These are phyloP conservation scores for Cucumis cinereus DNA, from an alignment of 306 rosid genomes.

Conservation along the genomic window DNA sequence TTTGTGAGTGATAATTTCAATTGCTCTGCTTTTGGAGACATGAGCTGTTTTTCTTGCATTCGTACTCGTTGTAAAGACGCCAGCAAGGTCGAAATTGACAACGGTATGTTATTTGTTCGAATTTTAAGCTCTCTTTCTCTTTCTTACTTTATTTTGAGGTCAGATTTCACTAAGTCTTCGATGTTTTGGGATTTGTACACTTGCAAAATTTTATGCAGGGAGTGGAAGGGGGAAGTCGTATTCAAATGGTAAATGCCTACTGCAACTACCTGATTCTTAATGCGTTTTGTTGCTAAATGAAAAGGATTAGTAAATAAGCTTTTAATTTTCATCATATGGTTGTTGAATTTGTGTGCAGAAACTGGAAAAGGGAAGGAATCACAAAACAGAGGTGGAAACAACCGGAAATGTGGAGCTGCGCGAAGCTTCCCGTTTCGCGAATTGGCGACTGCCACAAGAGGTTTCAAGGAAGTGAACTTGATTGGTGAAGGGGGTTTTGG, in stretches of 20 bases:
- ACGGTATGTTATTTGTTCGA: slow-evolving; percentile 24
- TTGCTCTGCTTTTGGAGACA: slow-evolving; percentile 10
- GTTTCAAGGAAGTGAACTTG: slow-evolving; percentile 58
- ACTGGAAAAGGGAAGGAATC: slow-evolving; percentile 6
- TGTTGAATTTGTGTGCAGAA: background rate
- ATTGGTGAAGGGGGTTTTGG: slow-evolving; percentile 99
- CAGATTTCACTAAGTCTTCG: background rate
- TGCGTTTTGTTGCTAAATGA: background rate
- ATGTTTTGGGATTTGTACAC: background rate
- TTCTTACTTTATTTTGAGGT: background rate
- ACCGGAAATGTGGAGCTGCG: slow-evolving; percentile 22
- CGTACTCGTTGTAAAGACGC: slow-evolving; percentile 27
- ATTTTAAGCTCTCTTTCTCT: slow-evolving; percentile 11
- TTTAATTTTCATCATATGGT: background rate
- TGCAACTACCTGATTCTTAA: background rate
- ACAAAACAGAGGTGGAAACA: slow-evolving; percentile 8
- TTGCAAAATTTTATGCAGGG: slow-evolving; percentile 18
- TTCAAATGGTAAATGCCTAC: background rate
- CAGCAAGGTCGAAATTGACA: slow-evolving; percentile 38
- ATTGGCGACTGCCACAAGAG: slow-evolving; percentile 66
- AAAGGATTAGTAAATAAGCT: background rate
- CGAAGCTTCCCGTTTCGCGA: slow-evolving; percentile 60
- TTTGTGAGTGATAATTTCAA: background rate
- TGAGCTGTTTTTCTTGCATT: slow-evolving; percentile 45
- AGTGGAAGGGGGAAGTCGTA: slow-evolving; percentile 25